These are phyloP conservation scores for Draba incana DNA, from an alignment of 345 rosid genomes.

Conservation along the genomic window DNA sequence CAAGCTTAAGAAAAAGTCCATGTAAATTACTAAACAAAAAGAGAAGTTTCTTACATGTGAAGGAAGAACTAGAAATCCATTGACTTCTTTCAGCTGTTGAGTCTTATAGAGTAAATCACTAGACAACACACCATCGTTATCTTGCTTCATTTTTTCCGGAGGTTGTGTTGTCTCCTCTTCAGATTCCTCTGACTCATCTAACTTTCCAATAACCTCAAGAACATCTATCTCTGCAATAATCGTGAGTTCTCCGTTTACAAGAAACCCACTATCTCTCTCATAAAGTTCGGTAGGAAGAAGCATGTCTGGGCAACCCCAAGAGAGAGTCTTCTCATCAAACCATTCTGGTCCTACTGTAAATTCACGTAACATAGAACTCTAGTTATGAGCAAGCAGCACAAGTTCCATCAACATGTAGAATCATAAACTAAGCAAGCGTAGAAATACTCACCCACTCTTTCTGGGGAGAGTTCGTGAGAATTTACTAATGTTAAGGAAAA, in stretches of 20 bases:
- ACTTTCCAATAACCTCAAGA: constrained; percentile 13
- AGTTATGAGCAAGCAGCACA: not conserved
- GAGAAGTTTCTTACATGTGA: too few relatives aligned
- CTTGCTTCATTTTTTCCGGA: too few relatives aligned
- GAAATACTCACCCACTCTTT: too few relatives aligned
- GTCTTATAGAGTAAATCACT: too few relatives aligned
- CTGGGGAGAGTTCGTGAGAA: too few relatives aligned
- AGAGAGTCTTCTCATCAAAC: not conserved
- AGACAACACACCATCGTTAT: too few relatives aligned
- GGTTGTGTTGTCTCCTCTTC: not conserved
- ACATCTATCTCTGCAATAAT: constrained; percentile 64
- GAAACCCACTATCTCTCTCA: constrained; percentile 25
- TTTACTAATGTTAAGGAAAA: too few relatives aligned
- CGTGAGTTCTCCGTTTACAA: constrained; percentile 56
- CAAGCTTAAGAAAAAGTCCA: too few relatives aligned
- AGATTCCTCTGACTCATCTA: not conserved
- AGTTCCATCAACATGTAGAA: not conserved
- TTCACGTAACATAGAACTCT: not conserved
- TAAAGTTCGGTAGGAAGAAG: not conserved
- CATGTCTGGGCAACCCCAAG: constrained; percentile 3
- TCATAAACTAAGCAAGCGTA: too few relatives aligned
- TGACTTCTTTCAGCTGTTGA: too few relatives aligned
- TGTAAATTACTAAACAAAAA: too few relatives aligned
- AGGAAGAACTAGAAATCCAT: too few relatives aligned
- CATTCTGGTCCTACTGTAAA: not conserved